Percentiles rank a stretch among this genome's conserved stretches.
Evolutionary conservation across 1,139 yeast species (phyloP).

Genomic region (Geotrichum candidum): DNA sequence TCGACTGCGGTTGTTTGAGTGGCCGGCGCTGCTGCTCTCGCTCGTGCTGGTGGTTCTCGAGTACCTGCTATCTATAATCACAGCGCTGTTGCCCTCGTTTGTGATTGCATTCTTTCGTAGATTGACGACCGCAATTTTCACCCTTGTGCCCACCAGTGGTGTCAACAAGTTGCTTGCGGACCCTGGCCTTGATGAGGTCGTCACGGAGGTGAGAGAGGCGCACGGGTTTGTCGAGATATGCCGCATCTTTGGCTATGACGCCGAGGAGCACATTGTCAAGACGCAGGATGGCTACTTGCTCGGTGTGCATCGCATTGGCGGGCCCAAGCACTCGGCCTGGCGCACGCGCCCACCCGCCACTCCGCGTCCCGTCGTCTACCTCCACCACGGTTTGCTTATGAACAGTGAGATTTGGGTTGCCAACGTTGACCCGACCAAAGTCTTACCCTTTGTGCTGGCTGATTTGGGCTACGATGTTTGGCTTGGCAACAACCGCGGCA

Average conservation of each 20-base stretch:
- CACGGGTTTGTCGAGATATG: constrained; percentile 61
- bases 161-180: constrained; percentile 20
- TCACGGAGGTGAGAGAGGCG: constrained; percentile 27
- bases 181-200: constrained; percentile 22
- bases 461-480: constrained; percentile 88
- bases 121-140: constrained; percentile 20
- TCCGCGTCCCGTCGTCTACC: constrained; percentile 51
- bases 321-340: constrained; percentile 41
- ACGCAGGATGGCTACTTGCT: constrained; percentile 52
- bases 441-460: constrained; percentile 69
- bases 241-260: constrained; percentile 51
- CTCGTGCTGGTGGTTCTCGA: constrained; percentile 33
- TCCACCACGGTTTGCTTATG: constrained; percentile 92
- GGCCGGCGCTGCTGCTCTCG: constrained; percentile 33
- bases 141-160: constrained; percentile 19
- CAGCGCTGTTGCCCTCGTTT: constrained; percentile 31
- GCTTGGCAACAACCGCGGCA: constrained; percentile 87
- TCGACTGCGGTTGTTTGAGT: constrained; percentile 28
- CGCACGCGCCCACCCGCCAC: constrained; percentile 19
- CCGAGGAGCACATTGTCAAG: constrained; percentile 67
- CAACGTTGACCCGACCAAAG: constrained; percentile 47
- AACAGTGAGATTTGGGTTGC: constrained; percentile 86
- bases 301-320: constrained; percentile 48
- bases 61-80: constrained; percentile 30
- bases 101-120: constrained; percentile 28